Base-by-base conservation (phyloP, 331 rosid genomes). In the Phaseolus coccineus region DNA sequence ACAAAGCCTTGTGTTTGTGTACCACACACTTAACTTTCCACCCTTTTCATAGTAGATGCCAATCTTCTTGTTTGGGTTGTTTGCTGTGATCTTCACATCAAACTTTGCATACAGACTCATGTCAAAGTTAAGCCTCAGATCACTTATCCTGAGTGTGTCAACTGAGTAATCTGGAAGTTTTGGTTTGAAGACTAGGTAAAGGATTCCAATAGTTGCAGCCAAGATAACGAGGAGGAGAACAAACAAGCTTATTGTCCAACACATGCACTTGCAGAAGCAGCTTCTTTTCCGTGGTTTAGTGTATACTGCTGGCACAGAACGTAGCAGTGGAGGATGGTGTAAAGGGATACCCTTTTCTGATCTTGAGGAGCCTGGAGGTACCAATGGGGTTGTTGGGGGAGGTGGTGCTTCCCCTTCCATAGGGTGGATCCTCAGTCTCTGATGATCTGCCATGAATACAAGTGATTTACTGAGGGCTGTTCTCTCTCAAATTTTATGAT, bases 91-190 rank as follows among this genome's bases (percentile, higher is more conserved):
- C 85, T 87, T 89, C 73, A 93, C 94, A 35, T 91, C 88, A 58
- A 95, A 95, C 82, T 84, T 79, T 4, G 98, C 96, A 52, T 86
- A 87, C 11, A 92, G 85, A 42, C 88, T 83, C 96, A 91, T 66
- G 83, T 87, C 97, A 53, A 81, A 74, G 70, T 93, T 88, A 40
- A 92, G 96, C 76, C 92, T 81, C 6, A 91, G 80, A 25, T 89
- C 90, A 46, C 85, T 86, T 61, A 92, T 90, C 47, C 83, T 86
- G 50, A 95, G 55, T 59, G 87, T 88, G 68, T 91, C 85, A 12
- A 91, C 71, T n/a, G 98, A 95, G 87, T 90, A 95, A 58, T 75
- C 66, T 0, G 97, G 98, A 69, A 92, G 91, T 68, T 93, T 91
- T 33, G 98, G 97, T 66, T 84, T 80, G 92, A 95, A 95, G 69